These are phyloP conservation scores for Verticillium zaregamsianum DNA, from an alignment of 2,329 filamentous ascomycete genomes.

Conservation along the genomic window DNA sequence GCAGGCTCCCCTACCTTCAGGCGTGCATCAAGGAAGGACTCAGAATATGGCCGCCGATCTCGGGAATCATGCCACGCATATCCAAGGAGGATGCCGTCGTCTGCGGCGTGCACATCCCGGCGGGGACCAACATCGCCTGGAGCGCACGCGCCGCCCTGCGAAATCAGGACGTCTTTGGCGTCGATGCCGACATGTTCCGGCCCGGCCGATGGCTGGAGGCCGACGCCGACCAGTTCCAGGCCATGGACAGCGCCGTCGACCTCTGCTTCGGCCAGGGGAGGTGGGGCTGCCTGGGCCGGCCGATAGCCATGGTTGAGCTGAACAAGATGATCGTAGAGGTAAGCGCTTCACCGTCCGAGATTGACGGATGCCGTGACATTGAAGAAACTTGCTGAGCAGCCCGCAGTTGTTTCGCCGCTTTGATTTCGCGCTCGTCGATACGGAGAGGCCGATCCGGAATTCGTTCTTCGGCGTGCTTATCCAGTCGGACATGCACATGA, in stretches of 20 bases:
- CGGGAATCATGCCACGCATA: slow-evolving; percentile 54
- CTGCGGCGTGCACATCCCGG: slow-evolving; percentile 28
- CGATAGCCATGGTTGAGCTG: slow-evolving; percentile 38
- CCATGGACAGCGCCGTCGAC: slow-evolving; percentile 32
- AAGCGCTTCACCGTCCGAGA: not conserved
- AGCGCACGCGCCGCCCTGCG: slow-evolving; percentile 32
- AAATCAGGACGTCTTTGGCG: slow-evolving; percentile 37
- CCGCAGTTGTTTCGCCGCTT: not conserved
- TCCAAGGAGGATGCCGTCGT: slow-evolving; percentile 44
- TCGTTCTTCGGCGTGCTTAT: too few relatives aligned
- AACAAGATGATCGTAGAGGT: slow-evolving; percentile 40
- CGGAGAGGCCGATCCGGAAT: not conserved
- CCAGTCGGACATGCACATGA: too few relatives aligned
- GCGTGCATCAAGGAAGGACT: slow-evolving; percentile 47
- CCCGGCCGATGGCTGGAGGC: slow-evolving; percentile 44
- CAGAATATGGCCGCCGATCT: slow-evolving; percentile 31
- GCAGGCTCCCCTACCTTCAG: slow-evolving; percentile 36
- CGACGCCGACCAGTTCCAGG: slow-evolving; percentile 20
- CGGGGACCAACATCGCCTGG: slow-evolving; percentile 33
- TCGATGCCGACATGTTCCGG: slow-evolving; percentile 37
- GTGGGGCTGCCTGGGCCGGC: slow-evolving; percentile 38
- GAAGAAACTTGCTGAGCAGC: too few relatives aligned
- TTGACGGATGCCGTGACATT: too few relatives aligned
- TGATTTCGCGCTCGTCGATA: not conserved
- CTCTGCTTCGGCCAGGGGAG: slow-evolving; percentile 38